These are phyloP conservation scores for Diplodia intermedia DNA, from an alignment of 2,329 filamentous ascomycete species.

Conservation along the genomic window DNA sequence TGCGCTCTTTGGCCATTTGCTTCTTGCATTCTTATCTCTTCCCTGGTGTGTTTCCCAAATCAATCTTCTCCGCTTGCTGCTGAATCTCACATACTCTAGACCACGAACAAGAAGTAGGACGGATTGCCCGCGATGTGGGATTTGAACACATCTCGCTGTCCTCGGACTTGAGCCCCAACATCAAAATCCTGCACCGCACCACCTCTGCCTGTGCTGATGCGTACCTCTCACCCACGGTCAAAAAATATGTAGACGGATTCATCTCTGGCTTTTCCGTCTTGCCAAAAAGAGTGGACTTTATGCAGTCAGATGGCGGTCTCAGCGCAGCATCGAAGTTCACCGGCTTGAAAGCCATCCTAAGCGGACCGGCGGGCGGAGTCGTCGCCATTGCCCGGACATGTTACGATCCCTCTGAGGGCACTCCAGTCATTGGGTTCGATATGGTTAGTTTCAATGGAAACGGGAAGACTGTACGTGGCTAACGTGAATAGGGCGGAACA, in stretches of 20 bases:
- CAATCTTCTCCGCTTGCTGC: too few relatives aligned
- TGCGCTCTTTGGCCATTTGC: constrained; percentile 47
- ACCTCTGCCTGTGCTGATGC: constrained; percentile 41
- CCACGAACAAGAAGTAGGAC: constrained; percentile 41
- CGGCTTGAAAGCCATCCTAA: constrained; percentile 43
- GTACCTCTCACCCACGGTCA: constrained; percentile 40
- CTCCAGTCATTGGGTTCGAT: constrained; percentile 43
- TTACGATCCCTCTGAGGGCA: constrained; percentile 39
- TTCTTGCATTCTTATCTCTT: constrained; percentile 46
- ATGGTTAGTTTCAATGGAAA: constrained; percentile 32
- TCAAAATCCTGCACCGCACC: constrained; percentile 39
- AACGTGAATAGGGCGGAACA: constrained; percentile 39
- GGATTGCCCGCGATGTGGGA: constrained; percentile 41
- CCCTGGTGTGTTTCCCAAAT: constrained; percentile 31
- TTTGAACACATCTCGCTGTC: constrained; percentile 43
- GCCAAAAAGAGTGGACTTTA: constrained; percentile 44
- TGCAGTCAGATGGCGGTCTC: constrained; percentile 46
- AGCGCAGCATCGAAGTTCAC: constrained; percentile 40
- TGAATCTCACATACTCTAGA: constrained; percentile 25
- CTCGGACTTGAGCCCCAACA: constrained; percentile 37
- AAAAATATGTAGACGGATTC: constrained; percentile 40
- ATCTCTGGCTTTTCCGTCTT: constrained; percentile 38
- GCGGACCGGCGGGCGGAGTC: constrained; percentile 48
- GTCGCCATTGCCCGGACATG: constrained; percentile 45
- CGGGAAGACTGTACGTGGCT: constrained; percentile 5